Conservation (phyloP, 441 rosid species). For the Gossypium gossypioides region DNA sequence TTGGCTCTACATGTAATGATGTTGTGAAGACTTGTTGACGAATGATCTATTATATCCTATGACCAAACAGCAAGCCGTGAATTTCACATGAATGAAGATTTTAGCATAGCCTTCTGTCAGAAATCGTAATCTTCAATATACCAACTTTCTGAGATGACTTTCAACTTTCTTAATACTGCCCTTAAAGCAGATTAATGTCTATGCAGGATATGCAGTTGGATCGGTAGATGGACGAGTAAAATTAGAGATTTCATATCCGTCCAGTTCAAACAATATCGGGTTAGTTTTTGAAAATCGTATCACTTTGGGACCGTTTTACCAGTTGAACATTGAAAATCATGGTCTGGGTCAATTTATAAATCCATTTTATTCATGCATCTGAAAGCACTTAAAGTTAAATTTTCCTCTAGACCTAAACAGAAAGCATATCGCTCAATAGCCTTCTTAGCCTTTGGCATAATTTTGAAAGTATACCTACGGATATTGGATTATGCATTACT, state of each 20-base stretch:
- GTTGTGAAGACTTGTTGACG: background rate
- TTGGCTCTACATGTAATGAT: background rate
- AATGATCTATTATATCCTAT: background rate
- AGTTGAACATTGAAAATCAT: conserved; percentile 8
- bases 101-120: background rate
- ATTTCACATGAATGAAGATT: background rate
- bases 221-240: conserved; percentile 77
- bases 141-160: background rate
- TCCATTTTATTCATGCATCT: background rate
- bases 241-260: conserved; percentile 38
- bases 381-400: background rate
- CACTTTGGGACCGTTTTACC: background rate
- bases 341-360: background rate
- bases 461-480: background rate
- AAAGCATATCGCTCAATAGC: background rate
- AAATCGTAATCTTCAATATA: background rate
- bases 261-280: conserved; percentile 38
- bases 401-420: background rate
- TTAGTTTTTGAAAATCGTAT: conserved; percentile 20
- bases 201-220: conserved; percentile 78
- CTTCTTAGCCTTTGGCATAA: background rate
- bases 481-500: background rate
- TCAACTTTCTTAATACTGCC: background rate
- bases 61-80: background rate
- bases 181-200: conserved; percentile 12